Conservation (phyloP, 2,329 filamentous ascomycete genomes). For the Fusarium agapanthi region DNA sequence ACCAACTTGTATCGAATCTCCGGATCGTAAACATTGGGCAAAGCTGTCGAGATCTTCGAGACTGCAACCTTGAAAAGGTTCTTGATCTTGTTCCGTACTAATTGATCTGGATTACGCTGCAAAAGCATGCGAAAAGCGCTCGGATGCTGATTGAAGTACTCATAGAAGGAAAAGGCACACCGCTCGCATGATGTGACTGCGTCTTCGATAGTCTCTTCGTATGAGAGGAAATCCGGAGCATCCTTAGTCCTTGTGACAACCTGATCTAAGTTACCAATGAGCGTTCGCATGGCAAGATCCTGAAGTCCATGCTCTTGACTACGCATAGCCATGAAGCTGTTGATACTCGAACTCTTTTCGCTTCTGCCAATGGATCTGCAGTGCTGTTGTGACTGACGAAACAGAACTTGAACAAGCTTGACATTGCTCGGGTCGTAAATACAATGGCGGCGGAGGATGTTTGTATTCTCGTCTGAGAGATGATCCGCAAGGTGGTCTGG, state of each 20-base stretch:
- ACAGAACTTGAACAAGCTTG: constrained; percentile 70
- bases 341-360: neutral
- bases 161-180: constrained; percentile 67
- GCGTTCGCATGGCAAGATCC: constrained; percentile 61
- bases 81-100: constrained; percentile 63
- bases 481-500: constrained; percentile 59
- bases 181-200: constrained; percentile 58
- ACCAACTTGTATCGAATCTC: neutral
- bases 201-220: constrained; percentile 59
- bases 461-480: constrained; percentile 77
- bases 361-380: constrained; percentile 40
- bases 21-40: constrained; percentile 58
- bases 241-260: constrained; percentile 78
- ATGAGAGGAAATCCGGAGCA: constrained; percentile 66
- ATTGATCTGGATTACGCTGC: constrained; percentile 65
- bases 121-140: constrained; percentile 71
- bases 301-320: constrained; percentile 47
- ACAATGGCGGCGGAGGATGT: constrained; percentile 79
- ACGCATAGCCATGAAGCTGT: constrained; percentile 7
- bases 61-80: constrained; percentile 63
- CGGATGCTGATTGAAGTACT: constrained; percentile 66
- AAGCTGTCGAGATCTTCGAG: constrained; percentile 57
- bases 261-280: constrained; percentile 76
- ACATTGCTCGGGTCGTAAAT: constrained; percentile 79
- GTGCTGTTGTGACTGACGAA: constrained; percentile 63